Evolutionary conservation across 2,329 filamentous ascomycete species (phyloP), one percentile per base, ranked within the genome.

Genomic region (Capronia epimyces): DNA sequence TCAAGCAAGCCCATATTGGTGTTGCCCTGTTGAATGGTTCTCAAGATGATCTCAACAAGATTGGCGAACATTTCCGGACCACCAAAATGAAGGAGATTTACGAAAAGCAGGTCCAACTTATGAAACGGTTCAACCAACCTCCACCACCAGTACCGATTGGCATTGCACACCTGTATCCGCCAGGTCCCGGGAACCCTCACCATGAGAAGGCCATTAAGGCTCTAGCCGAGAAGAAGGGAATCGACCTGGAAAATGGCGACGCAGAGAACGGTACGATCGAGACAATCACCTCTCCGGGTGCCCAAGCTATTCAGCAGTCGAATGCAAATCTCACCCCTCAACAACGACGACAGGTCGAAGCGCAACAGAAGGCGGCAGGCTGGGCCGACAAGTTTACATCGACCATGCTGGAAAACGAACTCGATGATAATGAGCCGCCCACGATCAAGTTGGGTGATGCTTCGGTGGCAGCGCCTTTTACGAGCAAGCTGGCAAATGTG

Each of bases 31-130:
- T 98, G 61, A 98, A 98, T 69, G 93, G 93, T 57, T 94, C 90
- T 1, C 85, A 83, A 60, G 87, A 97, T 18, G 93, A 97, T 66
- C 79, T 98, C 47, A 84, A 83, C 50, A 89, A 85, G 67, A 98
- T 98, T 62, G 85, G 87, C 21, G 93, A 97, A 65, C 90, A 98
- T 70, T 84, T 86, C 64, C 86, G 93, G 62, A 95, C 89, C 69
- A 95, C 86, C 34, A 95, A 89, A 77, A 94, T 98, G 87, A 97
- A 96, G 78, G 90, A 96, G 59, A 81, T 98, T 58, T 98, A 98
- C 67, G 89, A 97, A 74, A 97, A 98, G 76, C 93, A 98, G 69
- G 80, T 86, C 50, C 76, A 83, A 41, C 78, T 98, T 68, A 96
- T 98, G 88, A 81, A 86, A 66, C 82, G 91, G 58, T 98, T 97